These are phyloP conservation scores for Acacia concinna DNA, from an alignment of 331 rosid genomes.

Conservation along the genomic window DNA sequence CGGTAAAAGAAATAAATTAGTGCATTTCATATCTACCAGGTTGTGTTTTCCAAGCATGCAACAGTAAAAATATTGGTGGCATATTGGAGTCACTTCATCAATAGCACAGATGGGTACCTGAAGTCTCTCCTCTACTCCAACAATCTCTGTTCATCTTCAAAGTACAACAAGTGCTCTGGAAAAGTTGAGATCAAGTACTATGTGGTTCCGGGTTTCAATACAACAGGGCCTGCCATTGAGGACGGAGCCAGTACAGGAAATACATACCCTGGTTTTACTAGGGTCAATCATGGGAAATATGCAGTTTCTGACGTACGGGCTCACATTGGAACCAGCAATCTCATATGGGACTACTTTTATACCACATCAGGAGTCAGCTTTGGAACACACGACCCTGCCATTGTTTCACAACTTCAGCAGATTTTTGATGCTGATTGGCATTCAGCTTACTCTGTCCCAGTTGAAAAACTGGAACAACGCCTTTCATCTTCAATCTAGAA, in stretches of 20 bases:
- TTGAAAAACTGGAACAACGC: slow-evolving; percentile 42
- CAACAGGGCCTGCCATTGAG: slow-evolving; percentile 70
- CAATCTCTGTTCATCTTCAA: slow-evolving; percentile 74
- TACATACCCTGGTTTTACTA: slow-evolving; percentile 62
- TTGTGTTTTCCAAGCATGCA: slow-evolving; percentile 75
- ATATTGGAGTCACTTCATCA: slow-evolving; percentile 74
- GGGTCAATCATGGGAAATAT: slow-evolving; percentile 94
- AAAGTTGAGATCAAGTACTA: slow-evolving; percentile 90
- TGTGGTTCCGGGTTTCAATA: slow-evolving; percentile 77
- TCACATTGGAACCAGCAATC: slow-evolving; percentile 88
- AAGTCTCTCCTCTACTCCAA: slow-evolving; percentile 81
- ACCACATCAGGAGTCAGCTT: slow-evolving; percentile 88
- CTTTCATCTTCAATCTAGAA: slow-evolving; percentile 42
- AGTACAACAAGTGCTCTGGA: slow-evolving; percentile 65
- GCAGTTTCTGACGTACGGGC: slow-evolving; percentile 79
- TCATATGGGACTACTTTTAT: slow-evolving; percentile 93
- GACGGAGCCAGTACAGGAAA: slow-evolving; percentile 60
- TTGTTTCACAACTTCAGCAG: slow-evolving; percentile 63
- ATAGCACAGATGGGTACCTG: slow-evolving; percentile 69
- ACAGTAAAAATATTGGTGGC: slow-evolving; percentile 80
- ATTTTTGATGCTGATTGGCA: slow-evolving; percentile 89
- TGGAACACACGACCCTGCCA: slow-evolving; percentile 74
- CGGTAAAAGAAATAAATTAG: neutral
- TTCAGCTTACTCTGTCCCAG: slow-evolving; percentile 74
- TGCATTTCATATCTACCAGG: slow-evolving; percentile 38